Conservation (phyloP, 768 basidiomycete genomes). For the Panaeolus papilionaceus region DNA sequence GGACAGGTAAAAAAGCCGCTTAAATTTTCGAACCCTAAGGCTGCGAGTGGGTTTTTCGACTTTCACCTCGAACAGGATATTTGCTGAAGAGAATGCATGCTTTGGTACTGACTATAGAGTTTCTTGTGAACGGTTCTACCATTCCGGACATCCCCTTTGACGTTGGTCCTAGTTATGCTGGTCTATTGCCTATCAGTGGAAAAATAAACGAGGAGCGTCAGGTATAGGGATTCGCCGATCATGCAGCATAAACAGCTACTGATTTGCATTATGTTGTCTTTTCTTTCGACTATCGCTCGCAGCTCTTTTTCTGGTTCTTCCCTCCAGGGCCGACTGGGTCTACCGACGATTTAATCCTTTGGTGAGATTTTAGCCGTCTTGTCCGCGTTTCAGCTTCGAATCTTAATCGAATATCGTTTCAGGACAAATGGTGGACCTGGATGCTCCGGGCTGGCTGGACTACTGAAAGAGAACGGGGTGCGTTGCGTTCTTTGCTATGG, state of each 20-base stretch:
- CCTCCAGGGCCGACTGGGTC: constrained; percentile 80
- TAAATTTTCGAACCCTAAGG: constrained; percentile 71
- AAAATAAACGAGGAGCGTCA: constrained; percentile 68
- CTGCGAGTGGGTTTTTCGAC: constrained; percentile 50
- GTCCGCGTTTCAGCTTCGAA: background rate
- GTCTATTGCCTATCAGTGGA: constrained; percentile 72
- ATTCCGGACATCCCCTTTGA: constrained; percentile 78
- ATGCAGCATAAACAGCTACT: no score
- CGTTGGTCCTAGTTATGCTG: constrained; percentile 78
- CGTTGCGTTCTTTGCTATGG: constrained; percentile 26
- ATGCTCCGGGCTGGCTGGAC: constrained; percentile 74
- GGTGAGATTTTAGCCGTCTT: constrained; percentile 43
- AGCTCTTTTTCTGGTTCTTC: constrained; percentile 90
- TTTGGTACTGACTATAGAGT: constrained; percentile 48
- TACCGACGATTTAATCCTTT: constrained; percentile 76
- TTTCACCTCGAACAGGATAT: background rate
- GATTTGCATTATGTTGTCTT: background rate
- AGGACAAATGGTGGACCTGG: constrained; percentile 86
- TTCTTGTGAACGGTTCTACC: constrained; percentile 68
- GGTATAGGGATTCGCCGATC: constrained; percentile 38
- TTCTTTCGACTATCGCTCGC: background rate
- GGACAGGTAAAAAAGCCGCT: constrained; percentile 44
- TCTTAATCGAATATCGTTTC: background rate
- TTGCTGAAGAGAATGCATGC: background rate
- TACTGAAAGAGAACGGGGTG: constrained; percentile 79